These are phyloP conservation scores for Komagataella pastoris DNA, from an alignment of 805 yeast genomes.

Conservation along the genomic window DNA sequence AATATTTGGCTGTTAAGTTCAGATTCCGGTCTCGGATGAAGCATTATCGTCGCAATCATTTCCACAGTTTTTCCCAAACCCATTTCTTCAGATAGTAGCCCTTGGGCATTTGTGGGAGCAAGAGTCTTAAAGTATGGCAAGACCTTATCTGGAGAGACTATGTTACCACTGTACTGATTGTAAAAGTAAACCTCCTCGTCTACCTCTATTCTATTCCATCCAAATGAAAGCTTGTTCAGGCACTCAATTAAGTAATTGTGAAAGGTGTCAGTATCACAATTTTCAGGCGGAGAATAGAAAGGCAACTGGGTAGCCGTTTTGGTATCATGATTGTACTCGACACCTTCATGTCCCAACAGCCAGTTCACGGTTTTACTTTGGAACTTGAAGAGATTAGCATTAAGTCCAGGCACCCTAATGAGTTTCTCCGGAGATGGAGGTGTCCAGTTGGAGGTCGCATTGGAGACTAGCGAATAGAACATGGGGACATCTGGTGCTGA, in stretches of 20 bases:
- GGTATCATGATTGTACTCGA: constrained; percentile 16
- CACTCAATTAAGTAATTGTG: constrained; percentile 11
- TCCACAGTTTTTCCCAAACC: constrained; percentile 95
- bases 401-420: constrained; percentile 24
- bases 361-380: constrained; percentile 44
- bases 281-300: constrained; percentile 7
- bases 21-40: constrained; percentile 38
- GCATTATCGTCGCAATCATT: constrained; percentile 46
- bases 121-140: constrained; percentile 11
- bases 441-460: not conserved
- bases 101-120: constrained; percentile 26
- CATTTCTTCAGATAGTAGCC: constrained; percentile 89
- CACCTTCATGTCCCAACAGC: constrained; percentile 40
- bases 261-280: not conserved
- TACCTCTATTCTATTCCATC: constrained; percentile 28
- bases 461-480: not conserved
- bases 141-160: constrained; percentile 21
- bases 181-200: constrained; percentile 21
- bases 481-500: not conserved
- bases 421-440: not conserved
- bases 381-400: constrained; percentile 29
- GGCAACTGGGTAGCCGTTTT: constrained; percentile 12
- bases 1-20: constrained; percentile 13
- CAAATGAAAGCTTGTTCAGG: constrained; percentile 33
- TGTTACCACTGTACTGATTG: constrained; percentile 36